Evolutionary conservation across 345 rosid species (phyloP).

Genomic region (Bretschneidera sinensis): DNA sequence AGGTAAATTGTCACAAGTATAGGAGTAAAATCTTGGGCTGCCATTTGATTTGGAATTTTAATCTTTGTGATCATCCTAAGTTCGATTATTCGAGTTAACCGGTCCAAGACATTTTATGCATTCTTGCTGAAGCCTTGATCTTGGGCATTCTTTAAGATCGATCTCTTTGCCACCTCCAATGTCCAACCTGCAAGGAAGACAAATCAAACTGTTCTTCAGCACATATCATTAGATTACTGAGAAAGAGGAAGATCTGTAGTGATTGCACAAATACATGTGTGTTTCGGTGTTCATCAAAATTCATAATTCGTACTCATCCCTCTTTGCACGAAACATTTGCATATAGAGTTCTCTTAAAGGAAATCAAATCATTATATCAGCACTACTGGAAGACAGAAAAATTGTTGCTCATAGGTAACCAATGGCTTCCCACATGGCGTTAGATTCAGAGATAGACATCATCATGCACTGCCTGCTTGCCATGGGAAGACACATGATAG

Average conservation of each 20-base stretch:
- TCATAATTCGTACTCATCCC: too few relatives aligned
- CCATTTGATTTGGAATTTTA: neutral
- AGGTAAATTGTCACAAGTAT: too few relatives aligned
- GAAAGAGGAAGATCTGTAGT: neutral
- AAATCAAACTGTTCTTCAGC: neutral
- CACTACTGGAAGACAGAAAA: too few relatives aligned
- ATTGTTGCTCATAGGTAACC: too few relatives aligned
- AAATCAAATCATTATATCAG: too few relatives aligned
- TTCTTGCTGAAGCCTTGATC: constrained; percentile 32
- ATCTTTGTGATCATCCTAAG: neutral
- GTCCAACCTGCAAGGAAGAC: constrained; percentile 28
- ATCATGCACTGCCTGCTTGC: too few relatives aligned
- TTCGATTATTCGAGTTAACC: constrained; percentile 12
- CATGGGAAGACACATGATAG: too few relatives aligned
- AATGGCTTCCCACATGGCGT: too few relatives aligned
- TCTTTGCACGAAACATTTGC: too few relatives aligned
- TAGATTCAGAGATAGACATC: too few relatives aligned
- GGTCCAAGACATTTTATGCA: constrained; percentile 40
- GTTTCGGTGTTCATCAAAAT: too few relatives aligned
- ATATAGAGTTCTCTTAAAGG: too few relatives aligned
- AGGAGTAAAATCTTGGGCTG: neutral
- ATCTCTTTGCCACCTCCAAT: constrained; percentile 35
- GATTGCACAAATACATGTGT: neutral
- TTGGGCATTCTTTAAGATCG: constrained; percentile 30
- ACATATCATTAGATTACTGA: neutral